Evolutionary conservation across 192 early-diverging fungal species (phyloP).

Genomic region (Phlyctochytrium bullatum): DNA sequence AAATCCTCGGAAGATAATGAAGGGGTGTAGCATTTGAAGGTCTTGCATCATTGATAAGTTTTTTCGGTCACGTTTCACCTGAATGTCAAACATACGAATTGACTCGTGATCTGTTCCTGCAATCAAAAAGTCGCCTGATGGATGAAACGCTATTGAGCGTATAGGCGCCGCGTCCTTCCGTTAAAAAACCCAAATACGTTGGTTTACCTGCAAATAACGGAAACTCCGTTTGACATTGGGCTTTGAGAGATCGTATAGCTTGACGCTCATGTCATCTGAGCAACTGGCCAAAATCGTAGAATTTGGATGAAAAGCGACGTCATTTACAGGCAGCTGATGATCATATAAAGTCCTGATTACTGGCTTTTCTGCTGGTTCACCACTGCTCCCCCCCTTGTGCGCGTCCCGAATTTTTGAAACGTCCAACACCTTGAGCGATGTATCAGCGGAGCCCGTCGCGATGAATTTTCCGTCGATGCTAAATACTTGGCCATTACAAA

Average conservation of each 20-base stretch:
- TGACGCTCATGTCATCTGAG: constrained; percentile 79
- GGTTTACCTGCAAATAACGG: constrained; percentile 68
- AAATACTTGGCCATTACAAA: constrained; percentile 35
- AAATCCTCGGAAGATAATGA: constrained; percentile 41
- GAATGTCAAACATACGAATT: constrained; percentile 83
- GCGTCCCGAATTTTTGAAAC: constrained; percentile 75
- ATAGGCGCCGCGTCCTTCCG: constrained; percentile 71
- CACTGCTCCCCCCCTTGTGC: constrained; percentile 6
- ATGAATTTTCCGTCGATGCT: constrained; percentile 69
- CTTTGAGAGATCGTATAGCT: constrained; percentile 86
- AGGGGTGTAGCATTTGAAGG: constrained; percentile 76
- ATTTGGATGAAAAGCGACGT: constrained; percentile 88
- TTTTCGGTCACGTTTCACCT: too few relatives aligned
- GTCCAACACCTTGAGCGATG: constrained; percentile 88
- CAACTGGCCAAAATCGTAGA: constrained; percentile 86
- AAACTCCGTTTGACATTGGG: constrained; percentile 79
- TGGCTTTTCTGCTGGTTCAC: constrained; percentile 64
- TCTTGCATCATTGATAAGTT: too few relatives aligned
- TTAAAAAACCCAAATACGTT: not conserved
- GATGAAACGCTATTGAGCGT: constrained; percentile 86
- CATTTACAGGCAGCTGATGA: constrained; percentile 77
- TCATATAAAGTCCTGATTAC: constrained; percentile 91
- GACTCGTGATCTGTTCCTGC: constrained; percentile 72
- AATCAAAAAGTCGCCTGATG: constrained; percentile 81
- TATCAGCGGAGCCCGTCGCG: constrained; percentile 85